A percentile compares a stretch with the other conserved stretches of the same genome.
phyloP scores from a whole-genome alignment of 202 grass and related monocot species.

The Zizania palustris region DNA sequence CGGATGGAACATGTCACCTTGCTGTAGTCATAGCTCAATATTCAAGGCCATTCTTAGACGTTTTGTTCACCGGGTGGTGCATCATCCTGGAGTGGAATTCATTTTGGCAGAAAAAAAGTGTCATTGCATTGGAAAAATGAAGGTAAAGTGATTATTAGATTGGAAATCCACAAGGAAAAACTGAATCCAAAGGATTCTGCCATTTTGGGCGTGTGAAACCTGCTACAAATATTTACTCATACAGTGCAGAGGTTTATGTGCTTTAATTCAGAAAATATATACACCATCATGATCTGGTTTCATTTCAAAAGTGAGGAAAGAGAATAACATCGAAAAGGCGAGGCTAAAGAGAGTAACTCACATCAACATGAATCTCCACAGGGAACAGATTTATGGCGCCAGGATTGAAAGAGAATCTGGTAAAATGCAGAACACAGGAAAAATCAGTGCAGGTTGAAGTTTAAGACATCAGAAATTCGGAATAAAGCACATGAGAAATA shows the following conservation, averaged over 20 bases:
- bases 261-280: conserved; percentile 7
- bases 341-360: conserved; percentile 53
- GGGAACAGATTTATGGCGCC: conserved; percentile 88
- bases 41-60: conserved; percentile 50
- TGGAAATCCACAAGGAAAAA: background rate
- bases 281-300: background rate
- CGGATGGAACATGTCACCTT: conserved; percentile 37
- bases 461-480: background rate
- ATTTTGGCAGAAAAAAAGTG: conserved; percentile 30
- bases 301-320: background rate
- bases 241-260: background rate
- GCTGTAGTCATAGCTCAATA: conserved; percentile 28
- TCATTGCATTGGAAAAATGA: conserved; percentile 19
- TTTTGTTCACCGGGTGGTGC: conserved; percentile 50
- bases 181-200: background rate
- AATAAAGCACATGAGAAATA: background rate
- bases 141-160: background rate
- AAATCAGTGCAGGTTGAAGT: conserved; percentile 11
- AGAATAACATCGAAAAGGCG: background rate
- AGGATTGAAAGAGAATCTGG: conserved; percentile 94
- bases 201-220: background rate
- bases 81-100: conserved; percentile 54
- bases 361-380: conserved; percentile 91
- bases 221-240: conserved; percentile 15
- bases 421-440: conserved; percentile 40